phyloP scores from a whole-genome alignment of 1,284 basidiomycete species.

The Schizophyllum commune region DNA sequence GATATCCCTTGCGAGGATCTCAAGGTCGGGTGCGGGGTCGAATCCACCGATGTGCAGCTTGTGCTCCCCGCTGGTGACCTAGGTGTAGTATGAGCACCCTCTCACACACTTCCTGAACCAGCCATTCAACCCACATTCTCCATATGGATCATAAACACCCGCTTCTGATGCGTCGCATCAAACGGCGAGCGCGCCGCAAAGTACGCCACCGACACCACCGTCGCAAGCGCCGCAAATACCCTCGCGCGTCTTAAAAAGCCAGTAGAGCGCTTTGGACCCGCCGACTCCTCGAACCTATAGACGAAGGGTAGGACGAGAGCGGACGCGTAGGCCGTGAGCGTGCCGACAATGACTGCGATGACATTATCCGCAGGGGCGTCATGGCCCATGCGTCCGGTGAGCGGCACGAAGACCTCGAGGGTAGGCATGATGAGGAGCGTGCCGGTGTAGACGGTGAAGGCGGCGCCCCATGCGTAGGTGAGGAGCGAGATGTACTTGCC shows the following conservation, averaged over 20 bases:
- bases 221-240: not conserved
- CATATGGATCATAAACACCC: slow-evolving; percentile 79
- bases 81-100: not conserved
- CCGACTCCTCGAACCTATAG: slow-evolving; percentile 57
- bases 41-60: slow-evolving; percentile 80
- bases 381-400: slow-evolving; percentile 71
- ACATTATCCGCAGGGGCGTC: slow-evolving; percentile 85
- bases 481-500: slow-evolving; percentile 36
- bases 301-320: slow-evolving; percentile 70
- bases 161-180: slow-evolving; percentile 82
- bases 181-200: slow-evolving; percentile 64
- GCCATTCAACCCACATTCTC: slow-evolving; percentile 64
- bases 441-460: slow-evolving; percentile 60
- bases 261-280: slow-evolving; percentile 40
- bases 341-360: slow-evolving; percentile 69
- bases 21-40: slow-evolving; percentile 77
- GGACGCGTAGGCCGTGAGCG: slow-evolving; percentile 52
- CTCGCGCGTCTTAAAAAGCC: slow-evolving; percentile 25
- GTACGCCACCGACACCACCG: slow-evolving; percentile 46
- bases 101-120: not conserved
- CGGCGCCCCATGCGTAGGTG: slow-evolving; percentile 61
- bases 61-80: slow-evolving; percentile 71
- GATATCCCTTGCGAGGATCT: slow-evolving; percentile 54
- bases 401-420: slow-evolving; percentile 86
- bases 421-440: slow-evolving; percentile 65